Base-by-base conservation (phyloP, 202 grass and related monocot species). In the Zizania palustris region DNA sequence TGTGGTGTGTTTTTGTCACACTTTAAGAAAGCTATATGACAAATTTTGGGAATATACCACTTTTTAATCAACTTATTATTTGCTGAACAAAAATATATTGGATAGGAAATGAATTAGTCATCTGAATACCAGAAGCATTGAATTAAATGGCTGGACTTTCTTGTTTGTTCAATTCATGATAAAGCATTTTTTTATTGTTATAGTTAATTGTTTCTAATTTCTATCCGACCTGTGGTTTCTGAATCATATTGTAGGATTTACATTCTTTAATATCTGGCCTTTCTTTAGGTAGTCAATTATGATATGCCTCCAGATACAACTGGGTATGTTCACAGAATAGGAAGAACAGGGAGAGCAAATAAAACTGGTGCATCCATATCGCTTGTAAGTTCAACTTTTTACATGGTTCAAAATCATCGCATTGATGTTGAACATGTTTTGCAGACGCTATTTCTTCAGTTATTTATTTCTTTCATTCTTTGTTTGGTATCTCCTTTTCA, bases 261-360 rank as follows among this genome's bases (percentile, higher is more conserved):
- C 63, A 41, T 36, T 76, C 58, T 53, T 64, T 76, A 16, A 19
- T 77, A n/a, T 82, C 65, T 80, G 64, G 71, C 49, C 44, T 35
- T 69, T 73, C 60, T 78, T 74, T 73, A 97, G 91, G 95, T 97
- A 49, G 77, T 97, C 72, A 98, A 98, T 87, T 94, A 90, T 85
- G 91, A 98, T 75, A 94, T 95, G 95, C 95, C 91, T 40, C 76
- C 72, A 57, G 71, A 66, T 72, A 48, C 85, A 80, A 82, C 89
- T 88, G 95, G 95, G 57, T 98, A 95, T 82, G 81, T 98, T 69
- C 95, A 98, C 71, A 88, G 95, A 89, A 70, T 98, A 86, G 95
- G 95, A 16, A 83, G 95, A 60, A 98, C 95, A 62, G 95, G 95
- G 51, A 90, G 95, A 75, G 95, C 85, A 43, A 87, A 90, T 82